Percentiles rank a stretch among this genome's conserved stretches.
These are phyloP conservation scores for Fusarium dimerum DNA, from an alignment of 2,329 filamentous ascomycete species.

Conservation along the genomic window DNA sequence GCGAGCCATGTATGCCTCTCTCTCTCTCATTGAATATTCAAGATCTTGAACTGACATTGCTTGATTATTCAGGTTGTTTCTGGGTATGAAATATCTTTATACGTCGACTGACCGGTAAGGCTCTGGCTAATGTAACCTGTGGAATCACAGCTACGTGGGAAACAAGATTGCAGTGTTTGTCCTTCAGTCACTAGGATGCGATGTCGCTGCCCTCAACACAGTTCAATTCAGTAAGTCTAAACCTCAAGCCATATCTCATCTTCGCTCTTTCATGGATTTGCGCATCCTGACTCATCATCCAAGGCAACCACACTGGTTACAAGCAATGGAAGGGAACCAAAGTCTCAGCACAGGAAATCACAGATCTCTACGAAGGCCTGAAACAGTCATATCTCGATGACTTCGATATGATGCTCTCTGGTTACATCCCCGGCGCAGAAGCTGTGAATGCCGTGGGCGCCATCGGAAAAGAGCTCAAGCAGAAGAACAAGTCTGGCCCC, in stretches of 20 bases:
- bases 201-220: slow-evolving; percentile 92
- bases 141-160: slow-evolving; percentile 76
- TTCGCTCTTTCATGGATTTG: not conserved
- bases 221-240: slow-evolving; percentile 85
- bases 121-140: slow-evolving; percentile 6
- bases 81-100: slow-evolving; percentile 19
- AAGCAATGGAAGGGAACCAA: slow-evolving; percentile 83
- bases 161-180: slow-evolving; percentile 97
- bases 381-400: slow-evolving; percentile 80
- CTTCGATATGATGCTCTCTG: slow-evolving; percentile 93
- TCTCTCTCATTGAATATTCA: not conserved
- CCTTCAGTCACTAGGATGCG: slow-evolving; percentile 90
- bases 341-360: slow-evolving; percentile 79
- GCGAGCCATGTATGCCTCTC: slow-evolving; percentile 80
- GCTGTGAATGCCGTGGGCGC: slow-evolving; percentile 81
- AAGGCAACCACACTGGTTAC: slow-evolving; percentile 96
- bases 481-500: slow-evolving; percentile 60
- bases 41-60: not conserved
- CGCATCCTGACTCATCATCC: not conserved
- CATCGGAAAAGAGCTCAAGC: slow-evolving; percentile 79
- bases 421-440: slow-evolving; percentile 87
- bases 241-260: slow-evolving; percentile 5
- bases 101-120: not conserved
- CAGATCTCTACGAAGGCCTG: slow-evolving; percentile 80
- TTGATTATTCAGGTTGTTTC: slow-evolving; percentile 27